phyloP scores from a whole-genome alignment of 345 rosid species.

The Eutrema yunnanense region DNA sequence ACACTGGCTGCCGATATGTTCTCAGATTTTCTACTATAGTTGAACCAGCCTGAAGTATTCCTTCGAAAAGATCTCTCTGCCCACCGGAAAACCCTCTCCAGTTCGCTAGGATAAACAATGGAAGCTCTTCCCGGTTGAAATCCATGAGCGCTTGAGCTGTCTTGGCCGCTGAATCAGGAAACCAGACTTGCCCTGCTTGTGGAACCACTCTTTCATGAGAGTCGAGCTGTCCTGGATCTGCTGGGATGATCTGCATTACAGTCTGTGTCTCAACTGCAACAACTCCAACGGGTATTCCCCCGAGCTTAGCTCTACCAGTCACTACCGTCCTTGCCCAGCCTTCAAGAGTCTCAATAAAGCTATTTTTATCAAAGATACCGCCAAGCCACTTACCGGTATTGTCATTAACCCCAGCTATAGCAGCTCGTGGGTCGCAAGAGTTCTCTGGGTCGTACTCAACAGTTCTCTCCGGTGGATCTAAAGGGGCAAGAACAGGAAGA shows the following conservation, averaged over 20 bases:
- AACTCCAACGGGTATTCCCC: constrained; percentile 97
- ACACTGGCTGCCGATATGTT: constrained; percentile 94
- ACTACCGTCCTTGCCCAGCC: constrained; percentile 99
- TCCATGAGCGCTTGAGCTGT: constrained; percentile 96
- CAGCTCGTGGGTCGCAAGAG: constrained; percentile 97
- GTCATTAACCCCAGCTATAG: constrained; percentile 66
- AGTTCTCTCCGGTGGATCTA: constrained; percentile 79
- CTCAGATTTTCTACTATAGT: constrained; percentile 96
- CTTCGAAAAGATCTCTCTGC: constrained; percentile 97
- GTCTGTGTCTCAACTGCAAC: constrained; percentile 99
- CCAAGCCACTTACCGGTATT: constrained; percentile 81
- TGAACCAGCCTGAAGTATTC: constrained; percentile 99
- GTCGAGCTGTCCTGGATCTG: constrained; percentile 99
- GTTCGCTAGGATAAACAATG: constrained; percentile 91
- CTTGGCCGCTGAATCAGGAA: constrained; percentile 97
- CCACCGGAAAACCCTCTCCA: constrained; percentile 99
- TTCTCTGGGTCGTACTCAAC: constrained; percentile 88
- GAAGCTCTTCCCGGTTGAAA: constrained; percentile 93
- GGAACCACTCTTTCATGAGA: constrained; percentile 99
- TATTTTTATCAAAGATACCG: constrained; percentile 91
- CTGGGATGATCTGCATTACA: constrained; percentile 96
- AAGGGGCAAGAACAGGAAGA: constrained; percentile 60
- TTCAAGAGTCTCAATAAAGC: constrained; percentile 88
- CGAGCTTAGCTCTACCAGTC: constrained; percentile 99
- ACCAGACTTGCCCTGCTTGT: constrained; percentile 99